These are phyloP conservation scores for Pyrus hybrid DNA, from an alignment of 331 rosid genomes.

Conservation along the genomic window DNA sequence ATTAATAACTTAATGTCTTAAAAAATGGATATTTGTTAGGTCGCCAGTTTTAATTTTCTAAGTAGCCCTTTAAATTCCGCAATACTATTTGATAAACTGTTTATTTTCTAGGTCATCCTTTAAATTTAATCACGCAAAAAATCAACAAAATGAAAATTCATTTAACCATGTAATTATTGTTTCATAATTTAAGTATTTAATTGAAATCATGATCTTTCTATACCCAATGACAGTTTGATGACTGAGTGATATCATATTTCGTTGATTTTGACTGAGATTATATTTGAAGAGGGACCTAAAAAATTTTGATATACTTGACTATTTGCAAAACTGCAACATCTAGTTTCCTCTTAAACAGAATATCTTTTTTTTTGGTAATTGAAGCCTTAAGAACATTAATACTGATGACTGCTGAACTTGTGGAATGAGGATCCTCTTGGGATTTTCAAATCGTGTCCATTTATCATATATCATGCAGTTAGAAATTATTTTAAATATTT, in stretches of 20 bases:
- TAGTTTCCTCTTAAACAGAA: no score
- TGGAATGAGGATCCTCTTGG: no score
- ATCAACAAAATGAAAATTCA: not conserved
- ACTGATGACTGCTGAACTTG: no score
- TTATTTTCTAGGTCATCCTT: not conserved
- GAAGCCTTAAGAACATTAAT: no score
- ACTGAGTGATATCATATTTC: no score
- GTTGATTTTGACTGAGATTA: not conserved
- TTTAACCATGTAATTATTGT: not conserved
- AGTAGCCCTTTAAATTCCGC: not conserved
- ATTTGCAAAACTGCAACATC: no score
- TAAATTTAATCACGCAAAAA: not conserved
- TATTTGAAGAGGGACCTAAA: not conserved
- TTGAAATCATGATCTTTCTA: not conserved
- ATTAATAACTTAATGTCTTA: not conserved
- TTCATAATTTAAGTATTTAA: no score
- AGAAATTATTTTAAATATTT: no score
- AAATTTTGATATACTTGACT: no score
- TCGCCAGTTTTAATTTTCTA: not conserved
- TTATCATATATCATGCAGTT: no score
- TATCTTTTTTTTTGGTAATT: no score
- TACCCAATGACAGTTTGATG: not conserved
- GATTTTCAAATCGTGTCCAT: fast-evolving
- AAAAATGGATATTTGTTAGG: not conserved
- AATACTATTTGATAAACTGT: not conserved